phyloP scores from a whole-genome alignment of 257 asterid genomes.

The Asclepias syriaca region DNA sequence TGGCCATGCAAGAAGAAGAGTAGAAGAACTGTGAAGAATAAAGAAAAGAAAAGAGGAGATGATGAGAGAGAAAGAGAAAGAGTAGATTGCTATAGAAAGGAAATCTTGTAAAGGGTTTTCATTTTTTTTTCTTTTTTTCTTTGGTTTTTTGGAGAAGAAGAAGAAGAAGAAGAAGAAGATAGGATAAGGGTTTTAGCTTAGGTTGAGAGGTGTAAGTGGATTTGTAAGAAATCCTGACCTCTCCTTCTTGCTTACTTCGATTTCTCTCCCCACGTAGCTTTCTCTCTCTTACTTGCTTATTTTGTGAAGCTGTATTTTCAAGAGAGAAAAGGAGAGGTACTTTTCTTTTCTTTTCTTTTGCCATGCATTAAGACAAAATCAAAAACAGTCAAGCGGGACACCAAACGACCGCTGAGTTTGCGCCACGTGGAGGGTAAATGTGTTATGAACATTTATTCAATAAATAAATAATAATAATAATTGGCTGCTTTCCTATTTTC shows the following conservation, averaged over 20 bases:
- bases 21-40: background rate
- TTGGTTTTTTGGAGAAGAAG: no score
- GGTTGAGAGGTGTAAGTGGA: constrained; percentile 19
- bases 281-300: background rate
- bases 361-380: constrained; percentile 39
- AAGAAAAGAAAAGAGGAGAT: background rate
- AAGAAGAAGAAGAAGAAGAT: constrained; percentile 32
- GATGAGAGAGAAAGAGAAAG: background rate
- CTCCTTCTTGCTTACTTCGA: constrained; percentile 43
- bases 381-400: background rate
- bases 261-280: background rate
- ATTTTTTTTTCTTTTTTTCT: no score
- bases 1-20: constrained; percentile 27
- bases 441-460: background rate
- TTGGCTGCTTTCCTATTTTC: no score
- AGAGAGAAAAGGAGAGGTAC: constrained; percentile 11
- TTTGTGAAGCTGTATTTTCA: constrained; percentile 37
- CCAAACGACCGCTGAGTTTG: constrained; percentile 15
- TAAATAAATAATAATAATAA: no score
- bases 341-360: background rate
- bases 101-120: constrained; percentile 24
- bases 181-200: constrained; percentile 46
- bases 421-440: constrained; percentile 40
- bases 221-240: constrained; percentile 61
- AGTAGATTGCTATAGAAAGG: constrained; percentile 12